Percentiles rank a stretch among this genome's conserved stretches.
Conservation (phyloP, 352 stramenopile species). For the Phytophthora crassamura region DNA sequence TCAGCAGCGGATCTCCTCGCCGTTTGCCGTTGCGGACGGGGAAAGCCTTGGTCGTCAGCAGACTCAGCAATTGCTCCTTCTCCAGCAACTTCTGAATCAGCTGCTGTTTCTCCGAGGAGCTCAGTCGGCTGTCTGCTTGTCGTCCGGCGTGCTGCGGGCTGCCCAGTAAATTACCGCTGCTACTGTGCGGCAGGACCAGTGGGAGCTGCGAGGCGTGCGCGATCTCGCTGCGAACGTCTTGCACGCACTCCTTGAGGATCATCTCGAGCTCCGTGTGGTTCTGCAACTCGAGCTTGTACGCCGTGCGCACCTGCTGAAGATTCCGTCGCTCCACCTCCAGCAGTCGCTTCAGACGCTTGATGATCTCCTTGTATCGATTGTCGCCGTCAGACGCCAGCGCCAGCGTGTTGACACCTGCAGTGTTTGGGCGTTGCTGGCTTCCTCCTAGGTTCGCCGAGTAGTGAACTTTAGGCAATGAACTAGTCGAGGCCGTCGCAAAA, state of each 20-base stretch:
- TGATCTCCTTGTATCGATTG: constrained; percentile 93
- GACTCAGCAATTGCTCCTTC: constrained; percentile 81
- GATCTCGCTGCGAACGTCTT: constrained; percentile 82
- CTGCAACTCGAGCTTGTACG: constrained; percentile 79
- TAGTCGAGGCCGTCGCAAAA: constrained; percentile 44
- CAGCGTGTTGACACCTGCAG: constrained; percentile 13
- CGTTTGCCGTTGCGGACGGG: constrained; percentile 50
- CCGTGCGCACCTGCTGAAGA: constrained; percentile 75
- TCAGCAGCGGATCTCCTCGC: constrained; percentile 45
- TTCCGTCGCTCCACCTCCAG: constrained; percentile 89
- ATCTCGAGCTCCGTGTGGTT: constrained; percentile 84
- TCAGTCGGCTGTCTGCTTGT: constrained; percentile 37
- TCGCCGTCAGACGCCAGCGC: constrained; percentile 49
- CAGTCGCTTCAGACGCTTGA: constrained; percentile 91
- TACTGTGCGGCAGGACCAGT: constrained; percentile 13
- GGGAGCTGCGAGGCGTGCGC: constrained; percentile 37
- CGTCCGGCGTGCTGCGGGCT: constrained; percentile 12
- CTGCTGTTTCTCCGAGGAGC: constrained; percentile 58
- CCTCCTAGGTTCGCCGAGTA: constrained; percentile 30
- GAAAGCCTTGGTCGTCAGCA: constrained; percentile 84
- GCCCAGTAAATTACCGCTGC: constrained; percentile 18
- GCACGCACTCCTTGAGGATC: constrained; percentile 81
- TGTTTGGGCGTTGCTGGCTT: constrained; percentile 34
- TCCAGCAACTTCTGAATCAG: constrained; percentile 83
- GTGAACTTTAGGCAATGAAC: constrained; percentile 46